A percentile compares a stretch with the other conserved stretches of the same genome.
Evolutionary conservation across 139 green algal species (phyloP).

Genomic region (Chlamydomonas incerta): DNA sequence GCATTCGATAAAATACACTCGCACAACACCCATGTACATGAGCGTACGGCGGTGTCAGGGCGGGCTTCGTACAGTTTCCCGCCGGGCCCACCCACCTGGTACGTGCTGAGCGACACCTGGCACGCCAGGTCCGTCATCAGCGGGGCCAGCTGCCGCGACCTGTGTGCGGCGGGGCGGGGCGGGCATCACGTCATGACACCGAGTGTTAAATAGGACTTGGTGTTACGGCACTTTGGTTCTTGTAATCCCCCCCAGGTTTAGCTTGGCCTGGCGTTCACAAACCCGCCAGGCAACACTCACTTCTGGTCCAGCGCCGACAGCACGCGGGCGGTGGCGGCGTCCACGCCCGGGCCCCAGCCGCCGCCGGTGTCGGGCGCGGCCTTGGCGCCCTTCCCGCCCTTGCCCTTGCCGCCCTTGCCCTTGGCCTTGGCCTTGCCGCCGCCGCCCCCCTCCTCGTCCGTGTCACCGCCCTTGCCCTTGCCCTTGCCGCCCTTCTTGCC

Average conservation of each 20-base stretch:
- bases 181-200: too few relatives aligned
- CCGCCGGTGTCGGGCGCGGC: background rate
- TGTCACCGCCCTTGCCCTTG: background rate
- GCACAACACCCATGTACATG: too few relatives aligned
- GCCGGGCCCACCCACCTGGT: slow-evolving; percentile 7
- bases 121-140: slow-evolving; percentile 7
- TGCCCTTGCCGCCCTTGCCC: background rate
- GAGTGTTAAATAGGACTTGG: too few relatives aligned
- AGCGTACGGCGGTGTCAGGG: too few relatives aligned
- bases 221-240: too few relatives aligned
- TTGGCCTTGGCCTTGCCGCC: background rate
- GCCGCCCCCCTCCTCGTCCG: too few relatives aligned
- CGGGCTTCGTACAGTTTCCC: too few relatives aligned
- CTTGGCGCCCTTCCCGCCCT: slow-evolving; percentile 2
- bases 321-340: background rate
- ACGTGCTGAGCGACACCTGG: background rate
- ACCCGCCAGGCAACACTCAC: too few relatives aligned
- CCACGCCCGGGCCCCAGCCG: background rate
- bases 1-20: too few relatives aligned
- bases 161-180: too few relatives aligned
- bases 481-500: background rate
- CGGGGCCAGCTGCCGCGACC: slow-evolving; percentile 2
- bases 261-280: too few relatives aligned
- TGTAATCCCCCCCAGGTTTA: too few relatives aligned
- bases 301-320: background rate